These are phyloP conservation scores for Neospora caninum DNA, from an alignment of 169 alveolate genomes.

Conservation along the genomic window DNA sequence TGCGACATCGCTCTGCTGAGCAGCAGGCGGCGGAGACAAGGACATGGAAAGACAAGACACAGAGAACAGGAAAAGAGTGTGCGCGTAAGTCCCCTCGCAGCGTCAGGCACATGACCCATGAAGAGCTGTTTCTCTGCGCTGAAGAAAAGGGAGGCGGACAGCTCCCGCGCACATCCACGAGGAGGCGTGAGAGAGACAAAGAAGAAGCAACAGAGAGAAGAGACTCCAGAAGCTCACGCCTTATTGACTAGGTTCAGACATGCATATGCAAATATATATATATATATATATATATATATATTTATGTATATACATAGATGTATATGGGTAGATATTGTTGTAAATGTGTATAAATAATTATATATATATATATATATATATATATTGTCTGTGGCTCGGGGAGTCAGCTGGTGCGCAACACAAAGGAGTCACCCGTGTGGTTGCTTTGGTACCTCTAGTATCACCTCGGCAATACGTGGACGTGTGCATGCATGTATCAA, in stretches of 20 bases:
- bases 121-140: no score
- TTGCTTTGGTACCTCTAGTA: no score
- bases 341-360: no score
- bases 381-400: no score
- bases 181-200: not conserved
- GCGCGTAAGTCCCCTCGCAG: no score
- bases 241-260: not conserved
- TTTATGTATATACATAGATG: not conserved
- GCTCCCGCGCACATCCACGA: not conserved
- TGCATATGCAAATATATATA: not conserved
- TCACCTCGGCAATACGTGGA: no score
- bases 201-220: not conserved
- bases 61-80: not conserved
- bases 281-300: not conserved
- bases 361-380: no score
- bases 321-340: not conserved
- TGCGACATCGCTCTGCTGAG: constrained; percentile 20
- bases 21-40: not conserved
- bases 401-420: no score
- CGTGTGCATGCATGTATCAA: no score
- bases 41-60: not conserved
- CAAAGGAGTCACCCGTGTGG: no score
- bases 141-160: not conserved
- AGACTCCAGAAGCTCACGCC: not conserved
- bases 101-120: no score